phyloP scores from a whole-genome alignment of 1,284 basidiomycete genomes.

The Cystobasidium pallidum region DNA sequence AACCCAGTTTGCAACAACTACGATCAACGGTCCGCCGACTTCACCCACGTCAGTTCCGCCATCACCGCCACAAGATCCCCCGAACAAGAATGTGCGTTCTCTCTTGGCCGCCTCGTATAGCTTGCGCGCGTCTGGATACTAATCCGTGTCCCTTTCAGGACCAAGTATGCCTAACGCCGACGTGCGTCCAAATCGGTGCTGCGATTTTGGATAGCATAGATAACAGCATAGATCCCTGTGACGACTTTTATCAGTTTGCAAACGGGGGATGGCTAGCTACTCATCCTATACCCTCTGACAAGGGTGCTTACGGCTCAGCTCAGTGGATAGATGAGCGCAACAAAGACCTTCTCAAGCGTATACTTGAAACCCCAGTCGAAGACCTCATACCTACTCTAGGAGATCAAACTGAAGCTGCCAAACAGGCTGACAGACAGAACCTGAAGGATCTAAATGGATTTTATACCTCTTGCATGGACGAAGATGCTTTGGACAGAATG shows the following conservation, averaged over 20 bases:
- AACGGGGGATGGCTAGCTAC: slow-evolving; percentile 77
- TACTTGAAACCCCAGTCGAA: slow-evolving; percentile 33
- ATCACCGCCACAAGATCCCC: slow-evolving; percentile 53
- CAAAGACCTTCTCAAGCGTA: slow-evolving; percentile 52
- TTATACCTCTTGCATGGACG: slow-evolving; percentile 82
- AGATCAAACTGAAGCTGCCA: slow-evolving; percentile 44
- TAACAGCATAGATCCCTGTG: slow-evolving; percentile 82
- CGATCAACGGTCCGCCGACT: slow-evolving; percentile 51
- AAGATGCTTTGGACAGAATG: slow-evolving; percentile 60
- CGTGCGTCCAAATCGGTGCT: slow-evolving; percentile 82
- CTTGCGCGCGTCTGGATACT: slow-evolving; percentile 45
- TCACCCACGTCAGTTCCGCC: slow-evolving; percentile 38
- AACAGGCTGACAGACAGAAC: slow-evolving; percentile 65
- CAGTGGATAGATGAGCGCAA: slow-evolving; percentile 57
- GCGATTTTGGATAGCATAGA: slow-evolving; percentile 81
- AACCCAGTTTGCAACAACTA: slow-evolving; percentile 51
- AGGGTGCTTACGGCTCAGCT: slow-evolving; percentile 64
- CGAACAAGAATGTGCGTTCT: slow-evolving; percentile 52
- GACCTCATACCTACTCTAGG: slow-evolving; percentile 61
- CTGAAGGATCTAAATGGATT: slow-evolving; percentile 77
- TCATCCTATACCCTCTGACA: slow-evolving; percentile 82
- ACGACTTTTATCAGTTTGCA: slow-evolving; percentile 88
- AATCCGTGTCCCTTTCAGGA: slow-evolving; percentile 55
- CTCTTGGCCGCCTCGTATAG: slow-evolving; percentile 52
- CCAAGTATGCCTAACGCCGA: slow-evolving; percentile 71